Base-by-base conservation (phyloP, 495 filamentous ascomycete species). In the Annulohypoxylon stygium region DNA sequence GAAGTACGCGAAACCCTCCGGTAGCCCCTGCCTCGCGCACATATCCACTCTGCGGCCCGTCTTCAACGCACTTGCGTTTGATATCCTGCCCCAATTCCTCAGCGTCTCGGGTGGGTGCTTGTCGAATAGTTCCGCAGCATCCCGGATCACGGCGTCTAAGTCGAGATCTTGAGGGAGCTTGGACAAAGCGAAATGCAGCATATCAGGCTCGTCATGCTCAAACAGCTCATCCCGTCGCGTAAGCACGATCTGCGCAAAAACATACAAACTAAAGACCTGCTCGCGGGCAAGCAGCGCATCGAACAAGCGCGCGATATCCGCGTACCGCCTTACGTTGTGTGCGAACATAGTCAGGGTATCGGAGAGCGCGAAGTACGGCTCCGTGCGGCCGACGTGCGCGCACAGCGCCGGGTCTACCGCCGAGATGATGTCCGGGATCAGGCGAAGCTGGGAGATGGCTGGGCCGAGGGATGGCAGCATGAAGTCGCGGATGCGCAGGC, bases 291-390 rank as follows among this genome's bases (percentile, higher is more conserved):
- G 83, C 8, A 99, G 83, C 61, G 93, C 94, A 81, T 99, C 96
- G 78, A 97, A 99, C 0, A 99, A 83, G 25, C 96, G 88, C 11
- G 95, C 87, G 76, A 86, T 97, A 69, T 93, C 91, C 68, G 89
- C 89, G 78, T 97, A 97, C 53, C 91, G 92, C 79, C 95, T 89
- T 65, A 99, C 94, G 76, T 97, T 93, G 80, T 99, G 96, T 33
- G 96, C 94, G 80, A 98, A 99, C 77, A 99, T 88, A 16, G 96
- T 99, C 26, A 99, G 84, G 0, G 93, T 97, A 30, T 95, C 93
- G 5, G 92, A 88, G 14, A 98, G 85, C 5, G 97, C 97, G 80
- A 97, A 98, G 83, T 94, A 98, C 2, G 96, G 94, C 74, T 94
- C 88, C 2, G 90, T 93, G 6, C 84, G 84, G 2, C 91, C 89